phyloP scores from a whole-genome alignment of 371 early-diverging fungal species.

The Zychaea mexicana region DNA sequence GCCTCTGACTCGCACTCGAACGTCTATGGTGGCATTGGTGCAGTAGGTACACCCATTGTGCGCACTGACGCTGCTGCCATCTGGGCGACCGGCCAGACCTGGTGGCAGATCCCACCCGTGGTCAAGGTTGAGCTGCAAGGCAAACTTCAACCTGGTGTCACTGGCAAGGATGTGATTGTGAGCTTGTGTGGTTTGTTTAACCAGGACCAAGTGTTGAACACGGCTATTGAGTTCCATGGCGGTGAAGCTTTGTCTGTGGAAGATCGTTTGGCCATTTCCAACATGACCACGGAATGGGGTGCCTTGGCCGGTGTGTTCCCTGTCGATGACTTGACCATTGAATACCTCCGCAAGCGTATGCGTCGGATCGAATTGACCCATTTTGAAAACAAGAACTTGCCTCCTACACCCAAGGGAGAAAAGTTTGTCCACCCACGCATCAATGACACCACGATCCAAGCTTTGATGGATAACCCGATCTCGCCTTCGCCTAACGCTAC shows the following conservation, averaged over 20 bases:
- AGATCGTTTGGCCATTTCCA: slow-evolving; percentile 93
- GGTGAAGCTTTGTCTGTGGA: slow-evolving; percentile 75
- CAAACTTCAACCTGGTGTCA: slow-evolving; percentile 74
- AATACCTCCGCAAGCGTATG: slow-evolving; percentile 73
- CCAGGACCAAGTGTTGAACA: slow-evolving; percentile 91
- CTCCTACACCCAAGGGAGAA: slow-evolving; percentile 35
- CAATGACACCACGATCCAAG: slow-evolving; percentile 65
- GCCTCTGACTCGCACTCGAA: slow-evolving; percentile 98
- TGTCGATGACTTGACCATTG: slow-evolving; percentile 78
- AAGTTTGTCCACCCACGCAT: slow-evolving; percentile 72
- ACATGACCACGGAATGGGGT: slow-evolving; percentile 99
- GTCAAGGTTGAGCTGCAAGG: slow-evolving; percentile 84
- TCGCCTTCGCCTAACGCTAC: slow-evolving; percentile 66
- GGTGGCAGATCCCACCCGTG: slow-evolving; percentile 98
- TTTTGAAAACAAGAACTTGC: slow-evolving; percentile 55
- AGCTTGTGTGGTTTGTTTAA: slow-evolving; percentile 86
- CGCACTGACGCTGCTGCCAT: slow-evolving; percentile 97
- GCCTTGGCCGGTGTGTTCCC: slow-evolving; percentile 96
- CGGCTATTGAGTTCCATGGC: slow-evolving; percentile 92
- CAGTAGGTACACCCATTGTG: slow-evolving; percentile 94
- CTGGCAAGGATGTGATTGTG: slow-evolving; percentile 96
- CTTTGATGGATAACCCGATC: slow-evolving; percentile 54
- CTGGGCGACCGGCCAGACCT: slow-evolving; percentile 96
- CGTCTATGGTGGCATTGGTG: slow-evolving; percentile 96
- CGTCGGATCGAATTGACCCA: slow-evolving; percentile 55